These are phyloP conservation scores for Tricholoma hemisulphureum DNA, from an alignment of 768 basidiomycete genomes.

Conservation along the genomic window DNA sequence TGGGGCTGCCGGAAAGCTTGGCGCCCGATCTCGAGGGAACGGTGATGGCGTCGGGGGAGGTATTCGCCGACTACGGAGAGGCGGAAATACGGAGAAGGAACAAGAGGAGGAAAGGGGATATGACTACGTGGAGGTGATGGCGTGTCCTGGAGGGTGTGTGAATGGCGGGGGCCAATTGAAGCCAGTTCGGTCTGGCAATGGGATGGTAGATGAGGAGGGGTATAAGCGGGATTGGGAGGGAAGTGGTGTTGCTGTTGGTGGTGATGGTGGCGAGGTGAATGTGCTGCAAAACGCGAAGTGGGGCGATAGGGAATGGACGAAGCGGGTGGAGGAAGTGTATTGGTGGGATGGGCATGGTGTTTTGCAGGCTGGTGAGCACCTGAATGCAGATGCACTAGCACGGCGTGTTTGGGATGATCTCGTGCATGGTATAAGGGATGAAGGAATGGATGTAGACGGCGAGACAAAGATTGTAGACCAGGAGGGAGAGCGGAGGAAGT, in stretches of 20 bases:
- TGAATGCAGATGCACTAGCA: conserved; percentile 37
- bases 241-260: conserved; percentile 43
- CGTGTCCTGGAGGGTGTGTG: conserved; percentile 95
- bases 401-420: conserved; percentile 30
- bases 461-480: background rate
- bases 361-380: conserved; percentile 1
- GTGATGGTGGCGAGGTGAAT: conserved; percentile 4
- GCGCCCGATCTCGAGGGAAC: conserved; percentile 8
- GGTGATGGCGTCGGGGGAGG: conserved; percentile 7
- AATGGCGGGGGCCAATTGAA: conserved; percentile 93
- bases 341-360: conserved; percentile 47
- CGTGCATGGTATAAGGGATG: conserved; percentile 32
- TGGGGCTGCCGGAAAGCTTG: conserved; percentile 61
- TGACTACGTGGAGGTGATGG: conserved; percentile 98
- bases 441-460: conserved; percentile 2
- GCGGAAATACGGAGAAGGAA: conserved; percentile 34
- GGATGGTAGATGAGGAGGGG: conserved; percentile 55
- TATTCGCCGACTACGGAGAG: conserved; percentile 20
- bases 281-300: conserved; percentile 56
- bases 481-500: conserved; percentile 31
- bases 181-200: conserved; percentile 21
- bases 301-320: conserved; percentile 83
- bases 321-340: conserved; percentile 77
- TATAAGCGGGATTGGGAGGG: conserved; percentile 62
- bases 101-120: conserved; percentile 49